A percentile compares a stretch with the other conserved stretches of the same genome.
These are phyloP conservation scores for Handroanthus guayacan DNA, from an alignment of 257 asterid species.

Conservation along the genomic window DNA sequence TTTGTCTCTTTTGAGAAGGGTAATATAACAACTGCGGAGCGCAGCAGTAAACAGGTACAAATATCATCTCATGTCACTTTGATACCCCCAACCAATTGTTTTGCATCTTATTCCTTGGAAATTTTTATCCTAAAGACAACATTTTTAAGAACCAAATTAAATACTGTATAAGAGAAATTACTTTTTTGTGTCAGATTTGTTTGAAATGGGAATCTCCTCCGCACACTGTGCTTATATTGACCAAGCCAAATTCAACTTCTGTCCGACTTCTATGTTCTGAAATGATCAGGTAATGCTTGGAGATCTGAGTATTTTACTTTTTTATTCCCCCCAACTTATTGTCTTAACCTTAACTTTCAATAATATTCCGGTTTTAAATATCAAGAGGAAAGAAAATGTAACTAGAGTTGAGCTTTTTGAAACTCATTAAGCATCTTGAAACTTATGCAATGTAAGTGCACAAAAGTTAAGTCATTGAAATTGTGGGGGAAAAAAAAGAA, in stretches of 20 bases:
- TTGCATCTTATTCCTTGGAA: not conserved
- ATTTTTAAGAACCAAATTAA: not conserved
- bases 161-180: constrained; percentile 4
- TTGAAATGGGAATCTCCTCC: constrained; percentile 97
- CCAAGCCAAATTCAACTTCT: constrained; percentile 83
- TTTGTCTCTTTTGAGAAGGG: constrained; percentile 96
- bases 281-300: constrained; percentile 75
- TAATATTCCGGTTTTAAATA: constrained; percentile 3
- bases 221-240: constrained; percentile 79
- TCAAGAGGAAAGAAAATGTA: constrained; percentile 1
- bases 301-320: constrained; percentile 11
- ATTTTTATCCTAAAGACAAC: not conserved
- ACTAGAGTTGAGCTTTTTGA: constrained; percentile 18
- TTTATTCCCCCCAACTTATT: not conserved
- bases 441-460: too few species aligned
- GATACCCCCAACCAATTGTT: not conserved
- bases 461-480: too few species aligned
- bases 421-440: not conserved
- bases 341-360: not conserved
- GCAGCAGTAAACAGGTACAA: constrained; percentile 91
- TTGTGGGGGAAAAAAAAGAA: too few species aligned
- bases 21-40: constrained; percentile 90
- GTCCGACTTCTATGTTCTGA: constrained; percentile 74
- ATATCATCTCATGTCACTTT: constrained; percentile 22
- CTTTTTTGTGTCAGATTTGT: constrained; percentile 63